These are phyloP conservation scores for Alternaria hordeiaustralica DNA, from an alignment of 2,329 filamentous ascomycete genomes.

Conservation along the genomic window DNA sequence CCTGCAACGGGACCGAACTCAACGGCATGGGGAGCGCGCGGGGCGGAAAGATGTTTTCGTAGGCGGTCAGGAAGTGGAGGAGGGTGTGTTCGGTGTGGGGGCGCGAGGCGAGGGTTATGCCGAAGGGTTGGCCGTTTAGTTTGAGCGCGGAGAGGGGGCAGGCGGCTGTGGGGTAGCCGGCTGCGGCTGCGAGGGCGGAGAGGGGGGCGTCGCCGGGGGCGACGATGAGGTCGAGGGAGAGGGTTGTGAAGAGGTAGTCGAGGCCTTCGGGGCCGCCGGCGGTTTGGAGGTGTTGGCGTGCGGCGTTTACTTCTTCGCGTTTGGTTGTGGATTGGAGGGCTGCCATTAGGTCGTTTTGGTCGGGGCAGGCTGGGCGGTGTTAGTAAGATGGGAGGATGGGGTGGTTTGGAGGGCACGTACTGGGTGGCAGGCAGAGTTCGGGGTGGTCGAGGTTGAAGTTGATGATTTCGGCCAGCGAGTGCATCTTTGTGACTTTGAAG, in stretches of 20 bases:
- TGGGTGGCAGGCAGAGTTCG: constrained; percentile 41
- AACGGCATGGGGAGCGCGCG: constrained; percentile 42
- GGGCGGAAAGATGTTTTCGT: constrained; percentile 45
- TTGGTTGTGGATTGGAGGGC: constrained; percentile 34
- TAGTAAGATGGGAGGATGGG: neutral
- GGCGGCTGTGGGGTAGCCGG: constrained; percentile 45
- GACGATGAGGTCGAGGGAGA: constrained; percentile 42
- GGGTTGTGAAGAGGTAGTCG: constrained; percentile 38
- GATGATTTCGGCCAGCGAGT: constrained; percentile 47
- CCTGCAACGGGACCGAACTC: constrained; percentile 34
- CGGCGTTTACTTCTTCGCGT: constrained; percentile 34
- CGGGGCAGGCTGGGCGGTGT: constrained; percentile 31
- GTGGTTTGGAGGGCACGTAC: constrained; percentile 17
- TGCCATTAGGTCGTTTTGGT: constrained; percentile 46
- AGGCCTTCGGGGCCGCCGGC: constrained; percentile 43
- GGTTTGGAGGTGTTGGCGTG: constrained; percentile 33
- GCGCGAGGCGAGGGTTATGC: constrained; percentile 40
- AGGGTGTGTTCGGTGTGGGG: constrained; percentile 42
- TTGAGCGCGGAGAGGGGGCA: constrained; percentile 44
- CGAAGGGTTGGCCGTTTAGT: constrained; percentile 47
- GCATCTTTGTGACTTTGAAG: constrained; percentile 45
- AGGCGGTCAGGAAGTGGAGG: constrained; percentile 46
- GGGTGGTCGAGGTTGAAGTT: constrained; percentile 48
- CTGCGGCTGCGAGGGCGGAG: constrained; percentile 44
- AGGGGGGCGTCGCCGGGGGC: constrained; percentile 45